Evolutionary conservation across 2,329 filamentous ascomycete genomes (phyloP), one percentile per base, ranked within the genome.

Genomic region (Cryphonectria radicalis): DNA sequence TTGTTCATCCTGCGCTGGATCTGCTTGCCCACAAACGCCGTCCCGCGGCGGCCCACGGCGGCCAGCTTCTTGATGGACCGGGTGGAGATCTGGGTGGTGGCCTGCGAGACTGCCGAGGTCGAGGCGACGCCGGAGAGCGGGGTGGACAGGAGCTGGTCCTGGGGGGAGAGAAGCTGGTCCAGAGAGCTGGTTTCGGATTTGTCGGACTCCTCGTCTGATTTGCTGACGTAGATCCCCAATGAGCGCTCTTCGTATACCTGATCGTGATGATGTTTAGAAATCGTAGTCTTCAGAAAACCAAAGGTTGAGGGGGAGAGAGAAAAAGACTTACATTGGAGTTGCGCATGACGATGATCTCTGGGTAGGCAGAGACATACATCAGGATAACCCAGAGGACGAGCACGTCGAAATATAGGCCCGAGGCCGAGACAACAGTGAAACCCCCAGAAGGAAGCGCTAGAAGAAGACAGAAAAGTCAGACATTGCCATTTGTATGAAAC

Each of bases 171-270:
- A 17, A 63, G 63, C 13, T 66, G 55, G 35, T 70, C 50, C 60
- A 63, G 40, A 35, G 73, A 46, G 35, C 57, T 22, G 17, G 57
- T 59, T 1, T 43, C 53, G 11, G 68, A 40, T 4, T 60, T 17
- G 11, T 57, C 57, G 2, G 19, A 10, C 17, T 59, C 66, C 3
- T 73, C 68, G 60, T 68, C 66, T 35, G 67, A 37, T 13, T 55
- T 68, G 53, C 75, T 76, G 37, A 77, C 77, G 68, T 84, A 82
- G 7, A 86, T 80, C 0, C 86, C 87, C 3, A 89, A 79, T 0
- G 83, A 85, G 3, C 85, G 81, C 73, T 89, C 87, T 78, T 89
- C 87, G 75, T 89, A 89, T 35, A 87, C 85, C 71, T 73, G 8
- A 17, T 19, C 22, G 8, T 37, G 6, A 40, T 32, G 28, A 19